Conservation (phyloP, 768 basidiomycete species). For the Lactarius trivialis region DNA sequence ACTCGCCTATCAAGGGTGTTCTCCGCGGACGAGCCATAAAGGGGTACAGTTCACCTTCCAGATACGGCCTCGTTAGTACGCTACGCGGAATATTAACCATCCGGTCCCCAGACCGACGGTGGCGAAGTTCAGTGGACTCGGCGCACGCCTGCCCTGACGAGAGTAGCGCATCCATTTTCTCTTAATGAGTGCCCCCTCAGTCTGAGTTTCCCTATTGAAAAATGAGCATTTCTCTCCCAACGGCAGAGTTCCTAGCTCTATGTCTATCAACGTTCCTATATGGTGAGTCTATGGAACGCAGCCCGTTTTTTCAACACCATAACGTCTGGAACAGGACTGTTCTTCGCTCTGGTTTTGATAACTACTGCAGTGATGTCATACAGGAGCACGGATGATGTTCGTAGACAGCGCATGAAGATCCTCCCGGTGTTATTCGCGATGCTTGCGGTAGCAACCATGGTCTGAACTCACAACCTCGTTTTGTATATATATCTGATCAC, state of each 20-base stretch:
- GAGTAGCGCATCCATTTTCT: too few species aligned
- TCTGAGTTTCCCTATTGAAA: background rate
- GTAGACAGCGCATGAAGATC: constrained; percentile 5
- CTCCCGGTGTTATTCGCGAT: background rate
- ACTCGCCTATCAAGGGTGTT: too few species aligned
- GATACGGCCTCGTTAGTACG: too few species aligned
- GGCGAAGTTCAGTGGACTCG: too few species aligned
- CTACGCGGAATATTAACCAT: too few species aligned
- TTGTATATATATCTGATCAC: background rate
- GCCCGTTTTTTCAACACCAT: background rate
- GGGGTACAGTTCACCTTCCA: too few species aligned
- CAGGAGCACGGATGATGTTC: background rate
- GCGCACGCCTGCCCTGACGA: too few species aligned
- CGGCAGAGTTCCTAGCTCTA: background rate
- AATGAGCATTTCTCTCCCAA: background rate
- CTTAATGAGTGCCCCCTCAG: too few species aligned
- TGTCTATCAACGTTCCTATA: constrained; percentile 7
- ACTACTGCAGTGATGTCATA: background rate
- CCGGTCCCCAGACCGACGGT: too few species aligned
- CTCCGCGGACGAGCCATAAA: too few species aligned
- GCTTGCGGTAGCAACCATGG: constrained; percentile 4
- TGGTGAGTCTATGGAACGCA: background rate
- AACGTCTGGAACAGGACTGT: background rate
- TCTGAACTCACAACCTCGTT: background rate
- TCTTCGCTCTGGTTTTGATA: constrained; percentile 1